These are phyloP conservation scores for Chlorencoelia australis DNA, from an alignment of 2,329 filamentous ascomycete species.

Conservation along the genomic window DNA sequence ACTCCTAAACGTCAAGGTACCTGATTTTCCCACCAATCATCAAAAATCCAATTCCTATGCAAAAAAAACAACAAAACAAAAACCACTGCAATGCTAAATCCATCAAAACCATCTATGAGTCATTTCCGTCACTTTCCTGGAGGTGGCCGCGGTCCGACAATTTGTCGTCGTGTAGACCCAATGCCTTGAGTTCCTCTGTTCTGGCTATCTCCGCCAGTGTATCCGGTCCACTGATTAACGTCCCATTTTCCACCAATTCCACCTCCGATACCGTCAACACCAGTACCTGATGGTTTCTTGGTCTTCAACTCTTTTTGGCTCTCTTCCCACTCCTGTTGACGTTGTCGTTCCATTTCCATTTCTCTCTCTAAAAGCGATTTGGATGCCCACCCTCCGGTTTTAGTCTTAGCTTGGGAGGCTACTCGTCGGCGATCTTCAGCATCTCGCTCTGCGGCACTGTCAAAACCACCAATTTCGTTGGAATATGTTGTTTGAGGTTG, in stretches of 20 bases:
- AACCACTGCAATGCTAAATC: too few relatives aligned
- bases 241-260: slow-evolving; percentile 64
- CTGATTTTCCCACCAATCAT: too few relatives aligned
- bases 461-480: slow-evolving; percentile 30
- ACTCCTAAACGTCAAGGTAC: too few relatives aligned
- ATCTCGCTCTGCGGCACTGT: slow-evolving; percentile 36
- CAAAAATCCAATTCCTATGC: too few relatives aligned
- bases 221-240: slow-evolving; percentile 46
- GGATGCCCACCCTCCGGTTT: slow-evolving; percentile 41
- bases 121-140: slow-evolving; percentile 6
- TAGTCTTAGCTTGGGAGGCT: slow-evolving; percentile 39
- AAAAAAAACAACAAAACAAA: too few relatives aligned
- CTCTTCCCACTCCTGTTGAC: slow-evolving; percentile 61
- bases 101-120: background rate
- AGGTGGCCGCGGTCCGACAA: slow-evolving; percentile 66
- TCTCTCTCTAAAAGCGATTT: slow-evolving; percentile 48
- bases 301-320: slow-evolving; percentile 51
- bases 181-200: slow-evolving; percentile 57
- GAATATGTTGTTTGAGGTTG: slow-evolving; percentile 31
- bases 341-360: slow-evolving; percentile 49
- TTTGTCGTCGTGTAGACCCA: slow-evolving; percentile 62
- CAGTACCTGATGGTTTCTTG: slow-evolving; percentile 36
- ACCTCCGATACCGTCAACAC: slow-evolving; percentile 53
- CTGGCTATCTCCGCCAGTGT: slow-evolving; percentile 64
- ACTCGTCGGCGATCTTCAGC: slow-evolving; percentile 39